Conservation (phyloP, 2,329 filamentous ascomycete species). For the Lachnellula suecica region DNA sequence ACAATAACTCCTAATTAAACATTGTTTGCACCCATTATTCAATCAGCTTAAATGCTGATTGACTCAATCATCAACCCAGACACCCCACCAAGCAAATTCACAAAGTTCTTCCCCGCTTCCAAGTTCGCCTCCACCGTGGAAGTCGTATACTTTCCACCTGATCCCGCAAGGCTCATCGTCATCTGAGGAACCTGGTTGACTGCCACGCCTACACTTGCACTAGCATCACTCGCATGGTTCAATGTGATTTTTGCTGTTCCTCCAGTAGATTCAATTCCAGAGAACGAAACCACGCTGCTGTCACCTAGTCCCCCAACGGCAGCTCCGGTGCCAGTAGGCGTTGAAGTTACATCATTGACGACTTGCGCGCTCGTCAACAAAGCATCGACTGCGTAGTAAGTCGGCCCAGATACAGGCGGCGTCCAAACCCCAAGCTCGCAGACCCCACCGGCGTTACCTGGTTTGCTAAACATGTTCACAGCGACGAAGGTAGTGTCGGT, state of each 20-base stretch:
- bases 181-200: slow-evolving; percentile 8
- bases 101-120: slow-evolving; percentile 10
- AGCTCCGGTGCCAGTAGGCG: slow-evolving; percentile 11
- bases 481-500: slow-evolving; percentile 6
- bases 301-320: slow-evolving; percentile 5
- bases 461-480: slow-evolving; percentile 13
- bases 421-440: slow-evolving; percentile 18
- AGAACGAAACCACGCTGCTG: slow-evolving; percentile 9
- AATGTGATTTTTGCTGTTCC: slow-evolving; percentile 2
- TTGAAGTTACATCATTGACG: slow-evolving; percentile 2
- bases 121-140: not conserved
- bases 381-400: slow-evolving; percentile 16
- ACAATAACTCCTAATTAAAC: too few relatives aligned
- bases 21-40: too few relatives aligned
- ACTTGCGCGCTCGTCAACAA: slow-evolving; percentile 7
- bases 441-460: slow-evolving; percentile 7
- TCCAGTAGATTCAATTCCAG: slow-evolving; percentile 2
- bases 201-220: not conserved
- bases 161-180: not conserved
- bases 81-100: slow-evolving; percentile 10
- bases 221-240: slow-evolving; percentile 7
- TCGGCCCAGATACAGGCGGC: not conserved
- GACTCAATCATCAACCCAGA: slow-evolving; percentile 1
- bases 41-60: not conserved
- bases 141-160: slow-evolving; percentile 4